A percentile compares a stretch with the other conserved stretches of the same genome.
These are phyloP conservation scores for Arachnomyces sp. DNA, from an alignment of 2,329 filamentous ascomycete genomes.

Conservation along the genomic window DNA sequence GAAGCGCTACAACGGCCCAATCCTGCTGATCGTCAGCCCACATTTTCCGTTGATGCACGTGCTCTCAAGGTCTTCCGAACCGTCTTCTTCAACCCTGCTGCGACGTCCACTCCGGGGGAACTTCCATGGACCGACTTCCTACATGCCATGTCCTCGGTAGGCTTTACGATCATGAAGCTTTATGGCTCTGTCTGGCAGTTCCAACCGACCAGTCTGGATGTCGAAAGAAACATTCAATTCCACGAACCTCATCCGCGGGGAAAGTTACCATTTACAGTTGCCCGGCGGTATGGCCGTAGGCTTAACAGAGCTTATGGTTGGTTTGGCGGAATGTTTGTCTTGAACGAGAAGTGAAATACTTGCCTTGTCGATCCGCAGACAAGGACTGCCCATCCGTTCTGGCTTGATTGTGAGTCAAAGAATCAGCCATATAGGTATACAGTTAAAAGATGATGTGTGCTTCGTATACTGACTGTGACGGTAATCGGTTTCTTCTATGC, in stretches of 20 bases:
- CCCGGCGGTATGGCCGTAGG: conserved; percentile 43
- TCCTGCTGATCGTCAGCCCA: conserved; percentile 15
- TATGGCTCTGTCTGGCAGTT: conserved; percentile 59
- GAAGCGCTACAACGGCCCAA: neutral
- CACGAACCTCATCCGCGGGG: conserved; percentile 52
- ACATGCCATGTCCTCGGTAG: conserved; percentile 43
- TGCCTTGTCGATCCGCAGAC: too few relatives aligned
- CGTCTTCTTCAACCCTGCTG: conserved; percentile 33
- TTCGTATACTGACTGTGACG: too few relatives aligned
- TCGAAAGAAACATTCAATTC: conserved; percentile 49
- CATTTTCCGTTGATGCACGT: conserved; percentile 29
- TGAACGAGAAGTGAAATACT: too few relatives aligned
- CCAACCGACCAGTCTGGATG: conserved; percentile 33
- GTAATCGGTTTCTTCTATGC: too few relatives aligned
- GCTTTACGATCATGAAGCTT: conserved; percentile 49
- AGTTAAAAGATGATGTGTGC: too few relatives aligned
- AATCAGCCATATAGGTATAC: too few relatives aligned
- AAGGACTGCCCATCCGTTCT: too few relatives aligned
- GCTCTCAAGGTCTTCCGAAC: conserved; percentile 36
- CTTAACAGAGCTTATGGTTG: conserved; percentile 47
- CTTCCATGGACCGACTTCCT: conserved; percentile 48
- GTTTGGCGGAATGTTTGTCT: conserved; percentile 39
- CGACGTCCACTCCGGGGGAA: conserved; percentile 38
- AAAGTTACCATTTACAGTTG: conserved; percentile 45
- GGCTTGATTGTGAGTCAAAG: too few relatives aligned